phyloP scores from a whole-genome alignment of 2,329 filamentous ascomycete species.

The Bipolaris oryzae region DNA sequence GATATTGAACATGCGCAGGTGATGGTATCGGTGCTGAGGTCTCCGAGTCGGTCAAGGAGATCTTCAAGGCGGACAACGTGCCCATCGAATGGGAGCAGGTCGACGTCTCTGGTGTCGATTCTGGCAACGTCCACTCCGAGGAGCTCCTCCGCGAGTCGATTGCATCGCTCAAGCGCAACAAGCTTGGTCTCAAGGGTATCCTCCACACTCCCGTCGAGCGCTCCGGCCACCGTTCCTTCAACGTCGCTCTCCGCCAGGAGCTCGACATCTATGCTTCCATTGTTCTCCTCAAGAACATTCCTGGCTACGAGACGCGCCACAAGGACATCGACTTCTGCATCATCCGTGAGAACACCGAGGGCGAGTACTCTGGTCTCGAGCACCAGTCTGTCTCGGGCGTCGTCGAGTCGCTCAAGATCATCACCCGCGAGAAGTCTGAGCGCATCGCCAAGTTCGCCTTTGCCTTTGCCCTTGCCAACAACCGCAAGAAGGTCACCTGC shows the following conservation, averaged over 20 bases:
- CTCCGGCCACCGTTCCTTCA: slow-evolving; percentile 98
- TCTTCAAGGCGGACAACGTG: slow-evolving; percentile 99
- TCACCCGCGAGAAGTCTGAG: slow-evolving; percentile 98
- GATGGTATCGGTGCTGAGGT: slow-evolving; percentile 99
- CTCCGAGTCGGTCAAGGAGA: slow-evolving; percentile 95
- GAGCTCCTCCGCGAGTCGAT: slow-evolving; percentile 95
- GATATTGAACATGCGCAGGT: slow-evolving; percentile 54
- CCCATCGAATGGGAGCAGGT: slow-evolving; percentile 99
- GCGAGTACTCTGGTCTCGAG: slow-evolving; percentile 98
- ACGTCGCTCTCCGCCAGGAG: slow-evolving; percentile 98
- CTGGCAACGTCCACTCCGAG: slow-evolving; percentile 85
- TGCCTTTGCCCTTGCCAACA: slow-evolving; percentile 96
- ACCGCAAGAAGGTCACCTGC: slow-evolving; percentile 98
- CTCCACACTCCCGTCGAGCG: slow-evolving; percentile 96
- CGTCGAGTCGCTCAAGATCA: slow-evolving; percentile 99
- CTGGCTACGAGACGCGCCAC: slow-evolving; percentile 96
- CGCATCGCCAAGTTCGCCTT: slow-evolving; percentile 99
- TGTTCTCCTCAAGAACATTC: slow-evolving; percentile 99
- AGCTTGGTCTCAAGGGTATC: slow-evolving; percentile 98
- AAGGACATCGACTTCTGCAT: slow-evolving; percentile 98
- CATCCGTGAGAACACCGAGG: slow-evolving; percentile 99
- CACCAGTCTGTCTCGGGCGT: slow-evolving; percentile 96
- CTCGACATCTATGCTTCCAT: slow-evolving; percentile 99
- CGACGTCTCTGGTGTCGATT: slow-evolving; percentile 89
- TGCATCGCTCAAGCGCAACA: slow-evolving; percentile 95